Percentiles rank a stretch among this genome's conserved stretches.
These are phyloP conservation scores for Crithidia expoeki DNA, from an alignment of 208 protist species.

Conservation along the genomic window DNA sequence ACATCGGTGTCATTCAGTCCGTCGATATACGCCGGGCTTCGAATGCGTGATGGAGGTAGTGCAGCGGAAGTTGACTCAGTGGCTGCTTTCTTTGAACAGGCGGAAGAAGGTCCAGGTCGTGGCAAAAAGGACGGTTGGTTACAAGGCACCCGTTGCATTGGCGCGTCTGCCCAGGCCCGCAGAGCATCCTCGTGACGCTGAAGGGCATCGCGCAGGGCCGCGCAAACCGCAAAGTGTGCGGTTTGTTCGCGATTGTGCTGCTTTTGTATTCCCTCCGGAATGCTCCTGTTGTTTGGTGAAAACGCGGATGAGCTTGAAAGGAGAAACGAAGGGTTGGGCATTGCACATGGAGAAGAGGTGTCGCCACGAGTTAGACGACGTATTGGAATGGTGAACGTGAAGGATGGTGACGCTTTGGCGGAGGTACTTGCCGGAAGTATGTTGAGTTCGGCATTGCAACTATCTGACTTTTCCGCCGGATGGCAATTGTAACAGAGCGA, in stretches of 20 bases:
- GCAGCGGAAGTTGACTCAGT: background rate
- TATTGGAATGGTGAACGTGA: slow-evolving; percentile 22
- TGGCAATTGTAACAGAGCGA: no score
- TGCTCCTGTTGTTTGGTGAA: background rate
- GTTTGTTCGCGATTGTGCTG: background rate
- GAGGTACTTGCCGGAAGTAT: background rate
- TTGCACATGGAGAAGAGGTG: background rate
- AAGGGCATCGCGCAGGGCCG: slow-evolving; percentile 18
- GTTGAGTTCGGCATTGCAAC: no score
- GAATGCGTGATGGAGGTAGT: background rate
- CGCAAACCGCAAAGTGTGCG: background rate
- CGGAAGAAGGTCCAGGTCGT: background rate
- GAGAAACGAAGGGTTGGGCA: no score
- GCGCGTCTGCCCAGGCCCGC: slow-evolving; percentile 26
- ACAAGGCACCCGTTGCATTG: background rate
- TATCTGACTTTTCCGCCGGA: background rate
- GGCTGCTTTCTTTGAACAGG: background rate
- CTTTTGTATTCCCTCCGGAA: background rate
- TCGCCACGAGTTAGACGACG: background rate
- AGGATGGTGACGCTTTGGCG: background rate
- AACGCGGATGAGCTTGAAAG: background rate
- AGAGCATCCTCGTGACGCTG: slow-evolving; percentile 31
- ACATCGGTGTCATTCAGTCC: background rate
- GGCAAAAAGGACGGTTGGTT: background rate
- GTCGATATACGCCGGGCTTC: background rate